Evolutionary conservation across 2,329 filamentous ascomycete genomes (phyloP), one percentile per base, ranked within the genome.

Genomic region (Venturia aucupariae): DNA sequence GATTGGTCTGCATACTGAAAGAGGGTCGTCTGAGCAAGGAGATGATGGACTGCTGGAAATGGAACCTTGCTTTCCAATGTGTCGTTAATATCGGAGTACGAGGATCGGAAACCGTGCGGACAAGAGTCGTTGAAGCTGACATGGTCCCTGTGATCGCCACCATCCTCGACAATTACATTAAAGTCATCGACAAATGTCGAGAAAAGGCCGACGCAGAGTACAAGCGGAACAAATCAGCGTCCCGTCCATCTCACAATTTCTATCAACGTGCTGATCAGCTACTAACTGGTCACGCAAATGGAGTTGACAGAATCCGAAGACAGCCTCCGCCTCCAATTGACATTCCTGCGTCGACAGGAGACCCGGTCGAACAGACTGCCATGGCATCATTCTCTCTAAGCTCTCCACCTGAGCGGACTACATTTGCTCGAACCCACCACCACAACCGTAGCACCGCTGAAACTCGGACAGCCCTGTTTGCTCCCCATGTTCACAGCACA

Each of bases 11-110:
- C 83, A 97, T 99, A 73, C 85, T 99, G 76, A 99, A 99, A 78
- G 91, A 96, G 77, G 94, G 94, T 68, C 85, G 94, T 74, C 97
- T 90, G 79, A 60, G 35, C n/a, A 95, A 92, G 77, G 93, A 99
- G 75, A 89, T 97, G 87, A 97, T 97, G 93, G 93, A 97, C 76
- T 96, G 96, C 90, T 99, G 94, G 94, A 97, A 97, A 78, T 99
- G 94, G 94, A 99, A 97, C 73, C 83, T 99, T 67, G 94, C 94
- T 63, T 99, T 99, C 76, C 94, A 97, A 77, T 99, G 94, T 76
- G 92, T 97, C 68, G 94, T 99, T 74, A 99, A 99, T 76, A 97
- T 99, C 73, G 94, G 94, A 65, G 93, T 99, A 66, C 86, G 94
- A 70, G 94, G 94, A 66, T 97, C 94, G 15, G 94, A 99, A 79